Percentiles rank a stretch among this genome's conserved stretches.
Evolutionary conservation across 169 alveolate genomes (phyloP).

Genomic region (Cyclospora cayetanensis): DNA sequence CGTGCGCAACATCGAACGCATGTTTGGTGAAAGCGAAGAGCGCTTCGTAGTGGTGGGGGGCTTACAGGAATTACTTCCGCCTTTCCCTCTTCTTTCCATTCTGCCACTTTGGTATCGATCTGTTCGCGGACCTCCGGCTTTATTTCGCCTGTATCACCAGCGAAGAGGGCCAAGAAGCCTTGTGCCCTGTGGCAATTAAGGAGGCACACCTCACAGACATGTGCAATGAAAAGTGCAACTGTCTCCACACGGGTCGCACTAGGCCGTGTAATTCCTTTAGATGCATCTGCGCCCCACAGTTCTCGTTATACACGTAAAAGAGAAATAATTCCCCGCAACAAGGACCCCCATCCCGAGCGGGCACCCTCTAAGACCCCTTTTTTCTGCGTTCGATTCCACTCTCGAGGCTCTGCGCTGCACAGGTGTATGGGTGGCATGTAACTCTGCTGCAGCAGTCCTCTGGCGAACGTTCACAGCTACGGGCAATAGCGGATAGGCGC

Average conservation of each 20-base stretch:
- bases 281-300: too few relatives aligned
- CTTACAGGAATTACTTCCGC: constrained; percentile 83
- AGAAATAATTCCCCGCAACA: too few relatives aligned
- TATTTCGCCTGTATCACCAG: constrained; percentile 99
- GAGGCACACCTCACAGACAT: background rate
- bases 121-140: constrained; percentile 97
- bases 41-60: background rate
- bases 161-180: constrained; percentile 98
- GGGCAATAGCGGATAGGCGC: too few relatives aligned
- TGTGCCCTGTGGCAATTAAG: constrained; percentile 82
- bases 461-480: too few relatives aligned
- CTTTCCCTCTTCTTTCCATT: constrained; percentile 98
- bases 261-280: too few relatives aligned
- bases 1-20: background rate
- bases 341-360: too few relatives aligned
- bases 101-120: constrained; percentile 97
- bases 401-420: too few relatives aligned
- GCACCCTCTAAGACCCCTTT: too few relatives aligned
- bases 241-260: background rate
- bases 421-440: too few relatives aligned
- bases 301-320: too few relatives aligned
- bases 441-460: too few relatives aligned
- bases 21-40: background rate
- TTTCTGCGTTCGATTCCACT: too few relatives aligned
- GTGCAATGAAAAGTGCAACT: background rate